Percentiles rank a stretch among this genome's conserved stretches.
Conservation (phyloP, 441 rosid species). For the Breynia disticha region DNA sequence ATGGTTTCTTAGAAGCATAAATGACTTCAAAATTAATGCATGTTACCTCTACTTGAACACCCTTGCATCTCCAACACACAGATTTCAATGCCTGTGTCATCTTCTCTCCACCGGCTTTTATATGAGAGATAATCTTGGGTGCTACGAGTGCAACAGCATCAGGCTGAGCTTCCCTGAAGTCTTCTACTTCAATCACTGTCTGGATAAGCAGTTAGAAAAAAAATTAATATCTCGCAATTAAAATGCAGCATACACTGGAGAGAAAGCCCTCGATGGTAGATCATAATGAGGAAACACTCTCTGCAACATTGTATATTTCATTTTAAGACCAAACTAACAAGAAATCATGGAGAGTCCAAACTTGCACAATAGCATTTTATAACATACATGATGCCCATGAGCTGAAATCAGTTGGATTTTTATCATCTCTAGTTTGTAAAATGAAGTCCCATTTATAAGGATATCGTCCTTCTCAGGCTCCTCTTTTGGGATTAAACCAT, state of each 20-base stretch:
- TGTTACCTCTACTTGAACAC: slow-evolving; percentile 85
- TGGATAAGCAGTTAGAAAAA: slow-evolving; percentile 18
- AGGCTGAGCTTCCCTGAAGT: slow-evolving; percentile 59
- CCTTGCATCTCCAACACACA: slow-evolving; percentile 73
- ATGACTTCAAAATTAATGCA: slow-evolving; percentile 4
- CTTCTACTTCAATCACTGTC: slow-evolving; percentile 72
- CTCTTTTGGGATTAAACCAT: slow-evolving; percentile 24
- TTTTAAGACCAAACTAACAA: background rate
- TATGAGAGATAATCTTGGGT: slow-evolving; percentile 52
- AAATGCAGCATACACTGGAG: background rate
- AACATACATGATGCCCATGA: slow-evolving; percentile 65
- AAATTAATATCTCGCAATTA: slow-evolving; percentile 12
- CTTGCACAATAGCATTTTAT: slow-evolving; percentile 8
- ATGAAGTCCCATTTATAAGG: slow-evolving; percentile 35
- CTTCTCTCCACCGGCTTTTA: slow-evolving; percentile 64
- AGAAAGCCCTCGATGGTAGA: too few species aligned
- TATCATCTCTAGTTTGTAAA: slow-evolving; percentile 79
- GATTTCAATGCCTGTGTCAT: slow-evolving; percentile 58
- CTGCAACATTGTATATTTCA: too few species aligned
- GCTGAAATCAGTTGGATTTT: slow-evolving; percentile 73
- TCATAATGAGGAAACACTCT: too few species aligned
- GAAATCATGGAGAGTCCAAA: background rate
- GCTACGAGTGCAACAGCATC: slow-evolving; percentile 76
- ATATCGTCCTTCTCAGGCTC: slow-evolving; percentile 27
- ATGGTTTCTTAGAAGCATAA: background rate